Conservation (phyloP, 2,329 filamentous ascomycete genomes). For the Penicillium sp. region DNA sequence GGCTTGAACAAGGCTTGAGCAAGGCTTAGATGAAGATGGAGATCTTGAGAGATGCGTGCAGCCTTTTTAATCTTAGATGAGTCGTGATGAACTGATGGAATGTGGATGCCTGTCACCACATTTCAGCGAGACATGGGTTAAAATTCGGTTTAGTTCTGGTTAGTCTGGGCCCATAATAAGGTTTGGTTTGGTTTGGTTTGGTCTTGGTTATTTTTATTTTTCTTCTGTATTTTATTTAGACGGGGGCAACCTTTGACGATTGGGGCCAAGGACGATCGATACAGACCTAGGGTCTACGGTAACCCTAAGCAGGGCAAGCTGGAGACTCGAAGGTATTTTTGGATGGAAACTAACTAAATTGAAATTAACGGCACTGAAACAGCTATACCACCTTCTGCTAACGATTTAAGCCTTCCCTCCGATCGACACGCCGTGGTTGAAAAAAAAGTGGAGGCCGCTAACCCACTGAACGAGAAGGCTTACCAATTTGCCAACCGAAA, state of each 20-base stretch:
- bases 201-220: background rate
- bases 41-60: background rate
- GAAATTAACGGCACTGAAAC: no score
- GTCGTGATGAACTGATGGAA: conserved; percentile 2
- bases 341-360: background rate
- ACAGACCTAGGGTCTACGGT: no score
- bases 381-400: background rate
- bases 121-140: background rate
- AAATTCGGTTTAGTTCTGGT: background rate
- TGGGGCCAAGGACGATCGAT: no score
- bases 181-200: no score
- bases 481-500: no score
- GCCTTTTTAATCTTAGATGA: background rate
- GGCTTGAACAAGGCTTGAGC: no score
- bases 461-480: background rate
- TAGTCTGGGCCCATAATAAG: background rate
- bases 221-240: background rate
- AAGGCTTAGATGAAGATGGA: background rate
- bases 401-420: background rate
- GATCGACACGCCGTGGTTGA: background rate
- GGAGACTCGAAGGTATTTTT: background rate
- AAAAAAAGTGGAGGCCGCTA: background rate
- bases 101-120: conserved; percentile 13
- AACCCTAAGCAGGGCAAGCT: background rate
- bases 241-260: background rate